Percentiles rank a stretch among this genome's conserved stretches.
phyloP scores from a whole-genome alignment of 2,329 filamentous ascomycete genomes.

The Fusarium palustre region DNA sequence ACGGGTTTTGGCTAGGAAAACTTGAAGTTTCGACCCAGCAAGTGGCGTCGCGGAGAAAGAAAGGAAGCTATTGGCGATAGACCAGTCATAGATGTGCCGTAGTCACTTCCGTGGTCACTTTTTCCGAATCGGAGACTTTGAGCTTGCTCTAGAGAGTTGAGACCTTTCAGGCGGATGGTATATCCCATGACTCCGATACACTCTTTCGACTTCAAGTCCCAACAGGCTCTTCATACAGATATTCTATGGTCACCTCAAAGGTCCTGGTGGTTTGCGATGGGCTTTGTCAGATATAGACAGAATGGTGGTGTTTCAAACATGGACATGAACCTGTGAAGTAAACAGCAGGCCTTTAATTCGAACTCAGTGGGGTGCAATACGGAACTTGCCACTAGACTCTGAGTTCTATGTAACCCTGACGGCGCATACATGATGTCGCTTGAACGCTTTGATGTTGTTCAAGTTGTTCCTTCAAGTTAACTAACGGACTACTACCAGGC shows the following conservation, averaged over 20 bases:
- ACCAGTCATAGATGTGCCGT: not conserved
- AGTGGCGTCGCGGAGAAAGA: slow-evolving; percentile 5
- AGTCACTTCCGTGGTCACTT: not conserved
- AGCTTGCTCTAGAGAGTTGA: not conserved
- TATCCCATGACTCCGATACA: not conserved
- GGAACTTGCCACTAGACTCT: not conserved
- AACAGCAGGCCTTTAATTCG: not conserved
- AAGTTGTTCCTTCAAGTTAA: not conserved
- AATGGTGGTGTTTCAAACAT: not conserved
- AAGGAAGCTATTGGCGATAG: slow-evolving; percentile 28
- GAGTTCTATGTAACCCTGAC: not conserved
- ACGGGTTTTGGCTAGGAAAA: slow-evolving; percentile 55
- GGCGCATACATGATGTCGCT: not conserved
- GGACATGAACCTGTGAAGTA: not conserved
- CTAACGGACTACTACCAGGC: not conserved
- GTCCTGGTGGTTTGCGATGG: not conserved
- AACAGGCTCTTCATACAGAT: no score
- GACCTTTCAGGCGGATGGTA: not conserved
- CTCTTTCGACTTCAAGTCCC: not conserved
- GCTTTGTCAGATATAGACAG: not conserved
- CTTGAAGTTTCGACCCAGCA: slow-evolving; percentile 33
- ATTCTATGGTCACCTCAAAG: not conserved
- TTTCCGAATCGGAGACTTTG: not conserved
- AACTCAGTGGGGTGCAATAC: not conserved
- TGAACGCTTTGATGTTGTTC: slow-evolving; percentile 3